Percentiles rank a stretch among this genome's conserved stretches.
phyloP scores from a whole-genome alignment of 2,329 filamentous ascomycete genomes.

The Exserohilum rostratum region DNA sequence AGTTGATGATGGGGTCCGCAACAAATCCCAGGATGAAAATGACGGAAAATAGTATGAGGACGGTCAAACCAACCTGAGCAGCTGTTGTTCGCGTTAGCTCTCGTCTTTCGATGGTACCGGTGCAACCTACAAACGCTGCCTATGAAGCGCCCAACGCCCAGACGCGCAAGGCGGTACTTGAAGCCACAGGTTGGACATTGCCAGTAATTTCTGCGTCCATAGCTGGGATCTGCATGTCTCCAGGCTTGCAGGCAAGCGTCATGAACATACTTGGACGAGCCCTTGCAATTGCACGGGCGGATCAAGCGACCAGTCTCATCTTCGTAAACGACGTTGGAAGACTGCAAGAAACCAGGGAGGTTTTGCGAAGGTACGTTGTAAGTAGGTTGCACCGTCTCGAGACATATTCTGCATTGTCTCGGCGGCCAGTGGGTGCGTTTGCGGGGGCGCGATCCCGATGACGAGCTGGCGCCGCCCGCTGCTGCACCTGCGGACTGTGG shows the following conservation, averaged over 20 bases:
- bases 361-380: conserved; percentile 61
- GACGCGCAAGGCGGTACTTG: conserved; percentile 76
- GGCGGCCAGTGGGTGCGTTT: conserved; percentile 64
- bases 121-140: conserved; percentile 51
- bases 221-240: conserved; percentile 74
- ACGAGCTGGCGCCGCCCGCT: conserved; percentile 17
- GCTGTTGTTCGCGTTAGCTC: conserved; percentile 38
- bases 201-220: conserved; percentile 74
- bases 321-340: conserved; percentile 69
- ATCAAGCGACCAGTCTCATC: conserved; percentile 79
- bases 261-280: conserved; percentile 91
- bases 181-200: conserved; percentile 88
- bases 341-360: conserved; percentile 63
- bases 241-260: conserved; percentile 85
- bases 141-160: conserved; percentile 73
- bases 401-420: conserved; percentile 85
- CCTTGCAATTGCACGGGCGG: conserved; percentile 91
- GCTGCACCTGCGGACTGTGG: conserved; percentile 24
- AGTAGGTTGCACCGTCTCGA: conserved; percentile 73
- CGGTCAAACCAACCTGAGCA: conserved; percentile 73
- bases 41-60: conserved; percentile 70
- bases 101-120: background rate
- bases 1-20: conserved; percentile 87
- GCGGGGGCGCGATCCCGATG: conserved; percentile 23
- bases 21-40: conserved; percentile 88